Evolutionary conservation across 805 yeast genomes (phyloP), one percentile per base, ranked within the genome.

Genomic region (Kuraishia cidri): DNA sequence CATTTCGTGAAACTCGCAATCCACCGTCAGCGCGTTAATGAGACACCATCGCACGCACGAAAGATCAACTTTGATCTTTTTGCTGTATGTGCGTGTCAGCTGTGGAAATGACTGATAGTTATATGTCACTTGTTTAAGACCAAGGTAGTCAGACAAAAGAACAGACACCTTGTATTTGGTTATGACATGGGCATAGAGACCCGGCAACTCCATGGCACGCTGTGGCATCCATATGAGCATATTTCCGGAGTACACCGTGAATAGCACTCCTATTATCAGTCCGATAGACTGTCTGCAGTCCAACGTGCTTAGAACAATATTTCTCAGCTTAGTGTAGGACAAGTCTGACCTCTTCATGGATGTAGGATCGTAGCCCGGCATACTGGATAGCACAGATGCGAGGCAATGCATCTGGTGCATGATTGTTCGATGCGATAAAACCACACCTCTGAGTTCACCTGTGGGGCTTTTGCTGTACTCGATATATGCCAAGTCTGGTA

Each of bases 361-460:
- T 18, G 56, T 58, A 3, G 63, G 53, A 23, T 46, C 51, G 30
- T 35, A 31, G 9, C 45, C 47, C 2, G 84, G 82, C 41, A 65
- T 60, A 30, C 87, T 78, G 44, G 75, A 74, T 6, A 90, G 57
- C 10, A 90, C 73, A 7, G 77, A 66, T 4, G 81, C 69, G 16
- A 92, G 48, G 30, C 85, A 72, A 39, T 73, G 69, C 88, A 92
- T 84, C 49, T 92, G 98, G 43, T 85, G 90, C 50, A 82, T 68
- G 5, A 92, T 72, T 0, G 95, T 87, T 37, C 85, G 65, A 52
- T 92, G 97, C 16, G 92, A 82, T 50, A 92, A 71, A 1, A 94
- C 95, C 23, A 92, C 94, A 12, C 99, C 99, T 37, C 95, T 66
- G 23, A 87, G 58, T 42, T 88, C 94, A 3, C 97, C 97, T 18